Evolutionary conservation across 2,329 filamentous ascomycete genomes (phyloP).

Genomic region (Waltergamsia citrina): DNA sequence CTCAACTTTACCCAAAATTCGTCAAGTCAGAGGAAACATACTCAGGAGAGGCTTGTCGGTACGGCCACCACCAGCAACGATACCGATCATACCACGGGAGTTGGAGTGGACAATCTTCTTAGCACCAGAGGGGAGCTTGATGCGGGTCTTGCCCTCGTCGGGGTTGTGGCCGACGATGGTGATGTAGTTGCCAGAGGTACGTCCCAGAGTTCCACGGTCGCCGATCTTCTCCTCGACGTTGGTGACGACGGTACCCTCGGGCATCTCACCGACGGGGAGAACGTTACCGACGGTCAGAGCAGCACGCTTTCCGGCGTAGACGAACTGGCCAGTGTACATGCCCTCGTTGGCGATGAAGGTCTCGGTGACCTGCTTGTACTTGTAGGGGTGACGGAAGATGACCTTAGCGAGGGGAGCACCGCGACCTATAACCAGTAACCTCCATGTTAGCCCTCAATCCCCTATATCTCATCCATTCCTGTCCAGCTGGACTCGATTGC

Average conservation of each 20-base stretch:
- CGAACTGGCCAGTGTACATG: conserved; percentile 99
- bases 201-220: conserved; percentile 91
- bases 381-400: conserved; percentile 95
- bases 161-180: conserved; percentile 97
- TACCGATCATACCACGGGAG: conserved; percentile 97
- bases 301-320: conserved; percentile 99
- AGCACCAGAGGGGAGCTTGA: conserved; percentile 98
- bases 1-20: background rate
- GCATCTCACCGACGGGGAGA: conserved; percentile 86
- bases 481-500: conserved; percentile 6
- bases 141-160: conserved; percentile 97
- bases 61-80: conserved; percentile 97
- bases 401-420: conserved; percentile 97
- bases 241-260: conserved; percentile 97
- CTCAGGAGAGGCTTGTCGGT: conserved; percentile 99
- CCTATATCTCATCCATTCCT: conserved; percentile 6
- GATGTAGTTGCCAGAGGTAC: conserved; percentile 99
- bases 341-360: conserved; percentile 99
- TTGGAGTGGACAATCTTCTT: conserved; percentile 97
- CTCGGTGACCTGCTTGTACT: conserved; percentile 95
- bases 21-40: conserved; percentile 31
- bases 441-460: conserved; percentile 13
- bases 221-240: conserved; percentile 99
- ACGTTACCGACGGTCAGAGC: conserved; percentile 95
- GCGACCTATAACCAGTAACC: conserved; percentile 42